These are phyloP conservation scores for Phytophthora citricola DNA, from an alignment of 352 stramenopile species.

Conservation along the genomic window DNA sequence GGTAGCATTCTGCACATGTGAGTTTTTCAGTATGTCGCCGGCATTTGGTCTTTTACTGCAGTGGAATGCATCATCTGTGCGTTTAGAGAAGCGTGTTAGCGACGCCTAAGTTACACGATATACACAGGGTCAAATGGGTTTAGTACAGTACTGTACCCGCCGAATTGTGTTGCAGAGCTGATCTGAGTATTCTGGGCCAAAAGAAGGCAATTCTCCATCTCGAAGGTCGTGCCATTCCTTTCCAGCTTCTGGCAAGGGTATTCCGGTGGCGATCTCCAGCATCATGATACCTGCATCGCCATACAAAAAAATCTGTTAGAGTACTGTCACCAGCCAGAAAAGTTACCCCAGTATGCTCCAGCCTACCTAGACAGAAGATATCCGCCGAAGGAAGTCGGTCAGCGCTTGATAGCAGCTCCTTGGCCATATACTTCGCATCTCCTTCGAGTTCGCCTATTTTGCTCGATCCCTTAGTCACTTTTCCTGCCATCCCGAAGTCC, in stretches of 20 bases:
- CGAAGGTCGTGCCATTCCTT: slow-evolving; percentile 77
- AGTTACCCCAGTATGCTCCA: background rate
- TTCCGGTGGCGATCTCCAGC: slow-evolving; percentile 59
- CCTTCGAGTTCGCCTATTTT: slow-evolving; percentile 87
- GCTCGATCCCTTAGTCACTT: slow-evolving; percentile 34
- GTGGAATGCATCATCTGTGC: slow-evolving; percentile 73
- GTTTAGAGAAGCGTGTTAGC: slow-evolving; percentile 4
- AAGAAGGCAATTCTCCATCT: slow-evolving; percentile 47
- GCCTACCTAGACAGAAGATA: slow-evolving; percentile 95
- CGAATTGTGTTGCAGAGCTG: slow-evolving; percentile 46
- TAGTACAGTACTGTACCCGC: slow-evolving; percentile 38
- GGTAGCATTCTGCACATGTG: slow-evolving; percentile 23
- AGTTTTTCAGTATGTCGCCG: slow-evolving; percentile 40
- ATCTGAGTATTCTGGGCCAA: slow-evolving; percentile 57
- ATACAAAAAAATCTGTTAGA: slow-evolving; percentile 2
- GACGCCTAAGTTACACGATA: background rate
- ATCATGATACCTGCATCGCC: slow-evolving; percentile 63
- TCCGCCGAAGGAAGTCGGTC: slow-evolving; percentile 83
- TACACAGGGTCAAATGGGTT: background rate
- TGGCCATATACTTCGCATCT: slow-evolving; percentile 93
- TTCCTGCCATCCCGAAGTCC: slow-evolving; percentile 94
- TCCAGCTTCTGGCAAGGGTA: slow-evolving; percentile 53
- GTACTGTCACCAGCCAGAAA: background rate
- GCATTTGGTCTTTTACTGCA: slow-evolving; percentile 50
- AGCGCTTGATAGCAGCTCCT: slow-evolving; percentile 85